These are phyloP conservation scores for Schizosaccharomyces lindneri DNA, from an alignment of 805 yeast genomes.

Conservation along the genomic window DNA sequence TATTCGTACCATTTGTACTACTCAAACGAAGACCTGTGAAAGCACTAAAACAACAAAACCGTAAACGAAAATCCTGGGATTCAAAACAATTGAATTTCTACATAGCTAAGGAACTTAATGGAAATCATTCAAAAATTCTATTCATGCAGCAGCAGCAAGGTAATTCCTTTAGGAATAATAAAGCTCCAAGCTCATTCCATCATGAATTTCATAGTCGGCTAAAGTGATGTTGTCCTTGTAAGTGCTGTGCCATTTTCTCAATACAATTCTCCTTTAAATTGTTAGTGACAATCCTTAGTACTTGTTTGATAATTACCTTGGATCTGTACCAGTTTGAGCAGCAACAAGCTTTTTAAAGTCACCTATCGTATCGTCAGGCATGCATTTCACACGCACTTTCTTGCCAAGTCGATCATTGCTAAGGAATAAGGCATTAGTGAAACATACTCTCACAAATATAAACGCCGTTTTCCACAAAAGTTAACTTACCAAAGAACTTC, in stretches of 20 bases:
- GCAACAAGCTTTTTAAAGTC: constrained; percentile 72
- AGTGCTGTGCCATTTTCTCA: constrained; percentile 67
- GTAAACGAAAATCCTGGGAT: no score
- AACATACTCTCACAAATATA: no score
- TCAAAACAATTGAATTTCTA: no score
- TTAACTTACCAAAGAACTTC: constrained; percentile 52
- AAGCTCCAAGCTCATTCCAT: constrained; percentile 67
- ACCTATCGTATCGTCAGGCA: constrained; percentile 63
- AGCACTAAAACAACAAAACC: no score
- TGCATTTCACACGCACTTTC: constrained; percentile 67
- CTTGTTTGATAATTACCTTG: constrained; percentile 21
- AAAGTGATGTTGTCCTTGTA: constrained; percentile 73
- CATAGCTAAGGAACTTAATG: no score
- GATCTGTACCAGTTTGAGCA: constrained; percentile 54
- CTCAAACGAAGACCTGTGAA: no score
- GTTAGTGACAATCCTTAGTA: not conserved
- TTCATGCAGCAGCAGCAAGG: not conserved
- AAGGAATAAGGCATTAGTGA: no score
- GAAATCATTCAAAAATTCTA: not conserved
- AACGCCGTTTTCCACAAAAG: constrained; percentile 8
- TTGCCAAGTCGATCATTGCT: constrained; percentile 40
- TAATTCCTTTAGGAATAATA: constrained; percentile 15
- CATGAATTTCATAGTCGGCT: constrained; percentile 86
- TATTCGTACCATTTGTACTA: no score
- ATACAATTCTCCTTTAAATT: constrained; percentile 19